Percentiles rank a stretch among this genome's conserved stretches.
Conservation (phyloP, 73 alveolate species). For the Blepharisma japonicum region DNA sequence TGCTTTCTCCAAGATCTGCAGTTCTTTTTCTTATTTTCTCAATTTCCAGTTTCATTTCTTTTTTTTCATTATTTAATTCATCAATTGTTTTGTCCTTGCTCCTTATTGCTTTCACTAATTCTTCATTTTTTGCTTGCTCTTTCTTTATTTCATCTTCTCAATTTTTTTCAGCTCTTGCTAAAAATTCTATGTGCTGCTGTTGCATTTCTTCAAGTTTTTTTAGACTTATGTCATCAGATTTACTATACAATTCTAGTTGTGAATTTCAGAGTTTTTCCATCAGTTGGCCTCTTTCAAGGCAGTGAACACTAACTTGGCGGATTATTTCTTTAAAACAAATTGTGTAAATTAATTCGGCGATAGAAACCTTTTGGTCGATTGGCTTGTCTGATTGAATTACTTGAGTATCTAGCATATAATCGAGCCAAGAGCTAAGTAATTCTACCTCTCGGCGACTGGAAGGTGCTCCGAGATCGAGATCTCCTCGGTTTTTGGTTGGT, state of each 20-base stretch:
- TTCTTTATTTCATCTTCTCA: not conserved
- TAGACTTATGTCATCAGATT: not conserved
- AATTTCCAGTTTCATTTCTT: too few relatives aligned
- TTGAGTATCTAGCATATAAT: not conserved
- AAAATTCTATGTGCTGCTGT: not conserved
- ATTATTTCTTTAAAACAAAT: constrained; percentile 29
- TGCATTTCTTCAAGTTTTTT: constrained; percentile 6
- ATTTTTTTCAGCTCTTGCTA: constrained; percentile 23
- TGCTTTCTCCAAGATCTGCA: too few relatives aligned
- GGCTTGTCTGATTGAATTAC: not conserved
- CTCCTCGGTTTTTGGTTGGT: too few relatives aligned
- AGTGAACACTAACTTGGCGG: constrained; percentile 35
- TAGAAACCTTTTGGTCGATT: not conserved
- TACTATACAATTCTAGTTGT: constrained; percentile 22
- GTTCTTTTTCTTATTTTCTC: too few relatives aligned
- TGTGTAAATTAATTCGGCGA: constrained; percentile 27
- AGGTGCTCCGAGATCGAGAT: constrained; percentile 3
- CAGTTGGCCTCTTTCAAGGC: constrained; percentile 35
- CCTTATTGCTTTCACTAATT: constrained; percentile 50
- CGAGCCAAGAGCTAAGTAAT: not conserved
- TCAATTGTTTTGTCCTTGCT: constrained; percentile 47
- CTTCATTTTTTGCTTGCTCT: constrained; percentile 13
- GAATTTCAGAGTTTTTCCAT: constrained; percentile 41
- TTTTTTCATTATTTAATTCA: too few relatives aligned
- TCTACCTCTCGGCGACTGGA: constrained; percentile 6